These are phyloP conservation scores for Penicillium sumatraense DNA, from an alignment of 2,329 filamentous ascomycete genomes.

Conservation along the genomic window DNA sequence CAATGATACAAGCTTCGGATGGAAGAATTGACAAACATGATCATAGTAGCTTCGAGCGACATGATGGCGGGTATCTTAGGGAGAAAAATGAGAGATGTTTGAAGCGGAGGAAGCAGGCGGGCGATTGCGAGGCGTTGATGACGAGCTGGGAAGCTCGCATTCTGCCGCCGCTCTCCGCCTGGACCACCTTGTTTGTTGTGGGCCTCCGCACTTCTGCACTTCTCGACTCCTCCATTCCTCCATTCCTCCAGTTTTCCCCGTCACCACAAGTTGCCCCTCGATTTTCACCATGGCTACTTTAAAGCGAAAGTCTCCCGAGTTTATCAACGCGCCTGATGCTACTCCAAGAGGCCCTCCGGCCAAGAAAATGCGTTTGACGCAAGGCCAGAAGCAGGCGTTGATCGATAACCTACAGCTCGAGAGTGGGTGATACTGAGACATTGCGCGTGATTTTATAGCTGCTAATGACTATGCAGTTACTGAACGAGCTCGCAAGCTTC, in stretches of 20 bases:
- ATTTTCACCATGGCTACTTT: conserved; percentile 41
- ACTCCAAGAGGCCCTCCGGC: conserved; percentile 61
- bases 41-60: conserved; percentile 99
- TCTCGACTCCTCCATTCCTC: conserved; percentile 12
- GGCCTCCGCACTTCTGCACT: conserved; percentile 14
- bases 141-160: conserved; percentile 28
- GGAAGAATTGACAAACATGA: conserved; percentile 62
- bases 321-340: conserved; percentile 31
- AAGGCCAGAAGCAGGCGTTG: conserved; percentile 79
- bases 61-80: conserved; percentile 65
- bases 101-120: conserved; percentile 13
- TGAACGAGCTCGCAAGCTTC: conserved; percentile 82
- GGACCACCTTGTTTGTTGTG: conserved; percentile 30
- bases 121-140: conserved; percentile 30
- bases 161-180: conserved; percentile 26
- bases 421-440: conserved; percentile 60
- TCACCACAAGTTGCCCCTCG: background rate
- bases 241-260: too few species aligned
- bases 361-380: conserved; percentile 66
- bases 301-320: conserved; percentile 48
- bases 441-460: background rate
- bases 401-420: conserved; percentile 90
- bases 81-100: conserved; percentile 13
- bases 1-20: conserved; percentile 3
- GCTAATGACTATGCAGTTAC: conserved; percentile 64